Evolutionary conservation across 768 basidiomycete species (phyloP).

Genomic region (Lactifluus echinatus): DNA sequence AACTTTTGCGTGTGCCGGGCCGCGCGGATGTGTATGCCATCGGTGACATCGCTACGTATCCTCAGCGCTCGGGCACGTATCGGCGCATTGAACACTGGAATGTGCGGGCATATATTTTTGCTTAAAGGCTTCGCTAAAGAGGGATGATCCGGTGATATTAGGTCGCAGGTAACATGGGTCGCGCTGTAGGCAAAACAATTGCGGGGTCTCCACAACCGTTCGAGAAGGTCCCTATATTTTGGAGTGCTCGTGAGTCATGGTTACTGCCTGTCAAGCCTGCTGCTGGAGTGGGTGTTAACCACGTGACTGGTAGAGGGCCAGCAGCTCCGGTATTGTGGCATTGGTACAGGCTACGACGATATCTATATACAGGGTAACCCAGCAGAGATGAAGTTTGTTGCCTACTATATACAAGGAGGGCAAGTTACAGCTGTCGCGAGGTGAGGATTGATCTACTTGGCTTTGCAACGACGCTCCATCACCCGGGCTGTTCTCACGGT

Average conservation of each 20-base stretch:
- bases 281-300: background rate
- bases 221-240: conserved; percentile 77
- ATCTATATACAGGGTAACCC: conserved; percentile 69
- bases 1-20: conserved; percentile 53
- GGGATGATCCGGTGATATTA: conserved; percentile 22
- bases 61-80: conserved; percentile 45
- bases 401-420: conserved; percentile 62
- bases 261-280: conserved; percentile 1
- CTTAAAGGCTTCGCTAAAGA: background rate
- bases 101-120: conserved; percentile 31
- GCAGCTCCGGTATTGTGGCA: conserved; percentile 79
- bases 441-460: conserved; percentile 27
- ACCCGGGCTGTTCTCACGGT: background rate
- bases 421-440: conserved; percentile 61
- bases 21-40: conserved; percentile 57
- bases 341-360: conserved; percentile 64
- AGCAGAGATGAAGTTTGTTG: conserved; percentile 77
- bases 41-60: conserved; percentile 79
- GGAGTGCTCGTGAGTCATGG: conserved; percentile 66
- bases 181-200: conserved; percentile 75
- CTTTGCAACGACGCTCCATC: background rate
- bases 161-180: conserved; percentile 82
- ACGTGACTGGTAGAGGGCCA: conserved; percentile 51
- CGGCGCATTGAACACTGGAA: conserved; percentile 88
- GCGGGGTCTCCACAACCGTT: conserved; percentile 48